Evolutionary conservation across 805 yeast species (phyloP), one percentile per base, ranked within the genome.

Genomic region (Candida awuae): DNA sequence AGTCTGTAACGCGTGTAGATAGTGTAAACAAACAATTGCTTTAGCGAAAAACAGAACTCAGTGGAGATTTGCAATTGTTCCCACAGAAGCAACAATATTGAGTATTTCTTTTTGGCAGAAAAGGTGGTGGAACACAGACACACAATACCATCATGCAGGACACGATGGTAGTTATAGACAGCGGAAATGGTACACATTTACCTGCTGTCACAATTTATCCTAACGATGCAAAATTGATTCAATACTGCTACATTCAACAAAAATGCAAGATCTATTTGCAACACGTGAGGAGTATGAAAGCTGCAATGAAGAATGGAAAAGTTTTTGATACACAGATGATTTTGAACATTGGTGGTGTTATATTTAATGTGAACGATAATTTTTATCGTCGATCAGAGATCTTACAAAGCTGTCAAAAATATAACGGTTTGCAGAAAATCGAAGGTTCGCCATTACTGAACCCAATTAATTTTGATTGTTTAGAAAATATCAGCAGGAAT

Each of bases 211-310:
- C 42, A n/a, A 6, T 75, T 41, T 73, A 70, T 48, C 61, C 72
- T 2, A 60, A 68, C 34, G 86, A 79, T 46, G 73, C 77, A 12
- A 70, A 70, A 44, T 63, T 76, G 17, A 55, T 80, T 4, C 84
- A 80, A 53, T 80, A 71, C 54, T 70, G 68, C 39, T 74, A 74
- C 48, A 72, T 77, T 8, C 59, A 70, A 3, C 52, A 58, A 40
- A 77, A 77, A 50, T 50, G 77, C 19, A 61, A 61, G 27, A 56
- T 58, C 25, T 53, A 71, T 33, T 29, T 37, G 7, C 20, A 18
- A 4, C 6, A 16, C 10, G 28, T 41, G n/a, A 55, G 47, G 18
- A 35, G 51, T 1, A 44, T 68, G 42, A 58, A 42, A 45, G 50
- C 36, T 37, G 43, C 32, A 41, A 47, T 20, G 39, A 56, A 43